These are phyloP conservation scores for Termitomyces sp. DNA, from an alignment of 768 basidiomycete genomes.

Conservation along the genomic window DNA sequence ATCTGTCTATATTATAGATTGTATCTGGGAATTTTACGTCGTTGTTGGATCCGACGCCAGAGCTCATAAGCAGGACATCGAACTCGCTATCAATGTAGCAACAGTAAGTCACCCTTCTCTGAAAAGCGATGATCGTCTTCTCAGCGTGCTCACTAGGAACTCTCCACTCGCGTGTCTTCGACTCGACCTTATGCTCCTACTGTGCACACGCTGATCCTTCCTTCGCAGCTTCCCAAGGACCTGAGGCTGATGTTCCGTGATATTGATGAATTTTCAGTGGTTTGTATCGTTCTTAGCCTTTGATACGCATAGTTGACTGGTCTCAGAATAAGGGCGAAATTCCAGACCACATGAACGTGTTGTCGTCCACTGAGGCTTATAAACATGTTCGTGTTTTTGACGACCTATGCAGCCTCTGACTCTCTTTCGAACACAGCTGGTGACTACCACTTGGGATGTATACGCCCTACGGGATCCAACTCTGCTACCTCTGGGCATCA, in stretches of 20 bases:
- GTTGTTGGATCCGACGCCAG: slow-evolving; percentile 69
- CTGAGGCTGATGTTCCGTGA: slow-evolving; percentile 65
- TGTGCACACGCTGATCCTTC: slow-evolving; percentile 71
- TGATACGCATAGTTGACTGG: background rate
- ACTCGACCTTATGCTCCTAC: slow-evolving; percentile 69
- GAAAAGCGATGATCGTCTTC: background rate
- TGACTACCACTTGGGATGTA: slow-evolving; percentile 50
- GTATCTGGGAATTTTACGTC: slow-evolving; percentile 79
- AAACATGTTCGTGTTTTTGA: slow-evolving; percentile 49
- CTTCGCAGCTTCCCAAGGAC: slow-evolving; percentile 73
- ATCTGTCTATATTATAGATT: slow-evolving; percentile 69
- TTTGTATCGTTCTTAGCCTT: slow-evolving; percentile 29
- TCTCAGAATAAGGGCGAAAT: slow-evolving; percentile 46
- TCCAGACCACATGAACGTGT: slow-evolving; percentile 23
- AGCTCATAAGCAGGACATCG: slow-evolving; percentile 56
- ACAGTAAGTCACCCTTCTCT: slow-evolving; percentile 38
- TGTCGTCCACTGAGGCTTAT: slow-evolving; percentile 55
- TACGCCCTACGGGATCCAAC: slow-evolving; percentile 43
- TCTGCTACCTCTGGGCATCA: slow-evolving; percentile 60
- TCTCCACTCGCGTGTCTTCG: slow-evolving; percentile 50
- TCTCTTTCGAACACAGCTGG: slow-evolving; percentile 38
- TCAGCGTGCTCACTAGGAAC: slow-evolving; percentile 36
- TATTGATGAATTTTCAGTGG: slow-evolving; percentile 62
- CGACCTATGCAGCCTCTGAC: background rate
- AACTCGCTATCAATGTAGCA: slow-evolving; percentile 56